Percentiles rank a stretch among this genome's conserved stretches.
phyloP scores from a whole-genome alignment of 352 stramenopile species.

The Phytophthora cactorum region DNA sequence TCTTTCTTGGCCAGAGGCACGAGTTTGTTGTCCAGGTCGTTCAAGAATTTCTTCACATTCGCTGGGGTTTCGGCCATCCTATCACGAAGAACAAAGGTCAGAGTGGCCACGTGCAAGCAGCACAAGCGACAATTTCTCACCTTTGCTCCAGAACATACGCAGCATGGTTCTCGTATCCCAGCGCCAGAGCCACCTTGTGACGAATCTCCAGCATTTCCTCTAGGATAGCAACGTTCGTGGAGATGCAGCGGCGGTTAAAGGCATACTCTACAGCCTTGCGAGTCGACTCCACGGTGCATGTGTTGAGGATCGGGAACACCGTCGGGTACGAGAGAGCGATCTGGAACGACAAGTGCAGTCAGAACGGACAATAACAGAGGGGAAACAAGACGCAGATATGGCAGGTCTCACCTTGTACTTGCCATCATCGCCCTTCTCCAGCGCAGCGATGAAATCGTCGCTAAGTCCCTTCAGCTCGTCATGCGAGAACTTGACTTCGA shows the following conservation, averaged over 20 bases:
- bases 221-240: slow-evolving; percentile 83
- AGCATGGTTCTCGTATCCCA: slow-evolving; percentile 87
- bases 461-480: slow-evolving; percentile 84
- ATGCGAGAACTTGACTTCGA: slow-evolving; percentile 74
- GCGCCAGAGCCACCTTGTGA: slow-evolving; percentile 71
- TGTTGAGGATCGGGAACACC: slow-evolving; percentile 90
- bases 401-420: slow-evolving; percentile 74
- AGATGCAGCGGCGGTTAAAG: slow-evolving; percentile 86
- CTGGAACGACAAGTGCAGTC: slow-evolving; percentile 28
- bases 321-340: slow-evolving; percentile 90
- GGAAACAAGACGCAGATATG: neutral
- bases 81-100: slow-evolving; percentile 18
- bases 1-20: slow-evolving; percentile 82
- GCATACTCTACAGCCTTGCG: slow-evolving; percentile 81
- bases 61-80: slow-evolving; percentile 75
- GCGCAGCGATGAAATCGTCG: slow-evolving; percentile 76
- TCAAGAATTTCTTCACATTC: slow-evolving; percentile 74
- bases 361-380: slow-evolving; percentile 3
- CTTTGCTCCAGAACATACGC: slow-evolving; percentile 86
- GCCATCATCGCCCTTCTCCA: slow-evolving; percentile 73
- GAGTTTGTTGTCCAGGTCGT: slow-evolving; percentile 80
- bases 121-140: slow-evolving; percentile 33
- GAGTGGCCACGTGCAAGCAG: neutral
- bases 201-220: slow-evolving; percentile 85
- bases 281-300: slow-evolving; percentile 84